phyloP scores from a whole-genome alignment of 306 rosid genomes.

The Castanea sativa region DNA sequence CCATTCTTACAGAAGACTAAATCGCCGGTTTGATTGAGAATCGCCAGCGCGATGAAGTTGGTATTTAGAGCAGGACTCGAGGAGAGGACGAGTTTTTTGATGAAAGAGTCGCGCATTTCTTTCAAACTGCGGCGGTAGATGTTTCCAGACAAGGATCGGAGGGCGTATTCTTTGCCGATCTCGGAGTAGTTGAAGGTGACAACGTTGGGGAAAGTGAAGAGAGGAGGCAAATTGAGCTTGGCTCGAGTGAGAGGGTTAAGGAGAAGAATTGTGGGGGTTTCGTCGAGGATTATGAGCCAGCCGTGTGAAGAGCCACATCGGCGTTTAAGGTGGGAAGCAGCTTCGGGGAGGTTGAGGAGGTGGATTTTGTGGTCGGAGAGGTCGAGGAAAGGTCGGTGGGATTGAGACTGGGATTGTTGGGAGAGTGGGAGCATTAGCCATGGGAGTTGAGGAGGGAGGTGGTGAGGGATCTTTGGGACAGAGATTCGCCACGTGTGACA shows the following conservation, averaged over 20 bases:
- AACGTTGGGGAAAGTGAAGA: conserved; percentile 60
- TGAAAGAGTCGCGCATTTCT: conserved; percentile 53
- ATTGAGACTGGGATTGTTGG: conserved; percentile 5
- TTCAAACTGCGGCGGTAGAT: conserved; percentile 30
- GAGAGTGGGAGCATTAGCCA: conserved; percentile 62
- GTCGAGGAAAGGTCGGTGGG: conserved; percentile 49
- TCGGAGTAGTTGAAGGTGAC: conserved; percentile 43
- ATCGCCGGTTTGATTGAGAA: conserved; percentile 37
- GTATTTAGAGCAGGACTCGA: conserved; percentile 27
- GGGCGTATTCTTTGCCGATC: conserved; percentile 53
- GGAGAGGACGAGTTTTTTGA: conserved; percentile 56
- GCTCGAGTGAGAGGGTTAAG: conserved; percentile 56
- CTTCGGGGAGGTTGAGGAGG: conserved; percentile 49
- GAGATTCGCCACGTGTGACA: conserved; percentile 50
- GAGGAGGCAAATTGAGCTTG: conserved; percentile 51
- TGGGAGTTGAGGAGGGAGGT: conserved; percentile 71
- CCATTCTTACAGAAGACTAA: conserved; percentile 47
- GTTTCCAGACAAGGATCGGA: conserved; percentile 29
- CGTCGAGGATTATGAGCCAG: conserved; percentile 54
- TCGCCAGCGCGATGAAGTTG: conserved; percentile 48
- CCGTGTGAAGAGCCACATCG: conserved; percentile 75
- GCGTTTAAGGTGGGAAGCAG: conserved; percentile 45
- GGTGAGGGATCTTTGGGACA: conserved; percentile 38
- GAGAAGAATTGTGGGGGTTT: conserved; percentile 49
- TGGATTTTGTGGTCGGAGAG: conserved; percentile 45